Evolutionary conservation across 2,329 filamentous ascomycete genomes (phyloP), one percentile per base, ranked within the genome.

Genomic region (Diaporthe citrichinensis): DNA sequence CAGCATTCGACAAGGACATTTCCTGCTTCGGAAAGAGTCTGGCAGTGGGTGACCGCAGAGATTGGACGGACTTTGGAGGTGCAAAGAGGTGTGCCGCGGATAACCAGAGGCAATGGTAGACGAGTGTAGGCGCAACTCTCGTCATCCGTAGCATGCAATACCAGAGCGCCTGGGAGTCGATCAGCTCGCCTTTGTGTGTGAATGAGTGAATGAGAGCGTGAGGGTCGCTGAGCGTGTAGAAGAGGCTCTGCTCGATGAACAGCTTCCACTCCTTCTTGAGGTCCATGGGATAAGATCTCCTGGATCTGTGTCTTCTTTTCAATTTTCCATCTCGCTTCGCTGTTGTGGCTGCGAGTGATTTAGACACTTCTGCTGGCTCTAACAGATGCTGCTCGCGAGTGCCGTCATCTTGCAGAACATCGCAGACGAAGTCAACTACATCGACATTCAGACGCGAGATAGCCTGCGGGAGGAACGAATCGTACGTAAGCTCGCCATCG

Each of bases 21-120:
- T 82, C 81, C 41, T 80, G 77, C 28, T 79, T 84, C 6, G 82
- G 82, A 36, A 85, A 85, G 6, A 85, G 79, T 74, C 82, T 85
- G 28, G 81, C 80, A 3, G 82, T 84, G 0, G 85, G 82, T 25
- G 85, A 85, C 12, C 83, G 83, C 59, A 84, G 80, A 14, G 84
- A 81, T 74, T 86, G 86, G 0, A 89, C 78, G 8, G 84, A 78
- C 73, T 85, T 84, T 1, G 91, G 90, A 2, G 90, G 87, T n/a
- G 86, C 84, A 78, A 93, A 93, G 6, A 93, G 84, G 62, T 86
- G 86, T 10, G 87, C 88, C 1, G 91, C 86, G 8, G 90, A 90
- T 77, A 90, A 85, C 92, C 92, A 94, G 7, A 94, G 84, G 78
- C 90, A 92, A 79, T 93, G 89, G 71, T 92, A 89, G 2, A 93